Evolutionary conservation across 2,329 filamentous ascomycete genomes (phyloP), one percentile per base, ranked within the genome.

Genomic region (Harringtonia aguacate): DNA sequence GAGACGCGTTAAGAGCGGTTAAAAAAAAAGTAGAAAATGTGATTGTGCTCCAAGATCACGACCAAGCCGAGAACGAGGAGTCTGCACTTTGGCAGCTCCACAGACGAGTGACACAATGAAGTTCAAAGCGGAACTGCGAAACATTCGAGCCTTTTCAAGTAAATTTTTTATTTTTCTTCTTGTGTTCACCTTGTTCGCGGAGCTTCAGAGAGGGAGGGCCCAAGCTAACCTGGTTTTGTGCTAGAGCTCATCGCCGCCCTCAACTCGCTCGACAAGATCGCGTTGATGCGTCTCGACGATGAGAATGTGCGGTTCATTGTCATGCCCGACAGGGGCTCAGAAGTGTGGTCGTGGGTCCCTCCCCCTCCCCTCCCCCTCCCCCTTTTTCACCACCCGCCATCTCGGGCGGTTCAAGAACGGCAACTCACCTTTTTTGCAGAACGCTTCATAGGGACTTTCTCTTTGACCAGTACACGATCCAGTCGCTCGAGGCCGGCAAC

Each of bases 281-380:
- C 86, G 37, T 95, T 89, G 88, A 73, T 95, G 50, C 84, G 88
- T 52, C 77, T 98, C 29, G 86, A 90, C 65, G 79, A 94, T 65
- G 81, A 89, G 47, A 81, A 82, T 44, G 81, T 90, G 45, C 88
- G 89, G 54, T 95, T 98, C 66, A 97, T 92, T 48, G 86, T 97
- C 56, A 90, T 97, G 49, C 89, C 92, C 1, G 88, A 95, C 59
- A 83, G 86, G 56, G 90, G 92, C 48, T 94, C 87, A 9, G 90
- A 97, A 70, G 90, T 97, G 44, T 98, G 92, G 92, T 86, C 88
- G 72, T 89, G 72, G 59, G 81, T 79, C 36, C 18, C 21, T 22
- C 24, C 8, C 35, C 29, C 20, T 12, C 27, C 24, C 79, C 36
- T 20, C 21, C 24, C 24, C 8, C 35, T 30, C 20, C 13, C 27